phyloP scores from a whole-genome alignment of 1,139 yeast species.

The Trichomonascaceae sp. region DNA sequence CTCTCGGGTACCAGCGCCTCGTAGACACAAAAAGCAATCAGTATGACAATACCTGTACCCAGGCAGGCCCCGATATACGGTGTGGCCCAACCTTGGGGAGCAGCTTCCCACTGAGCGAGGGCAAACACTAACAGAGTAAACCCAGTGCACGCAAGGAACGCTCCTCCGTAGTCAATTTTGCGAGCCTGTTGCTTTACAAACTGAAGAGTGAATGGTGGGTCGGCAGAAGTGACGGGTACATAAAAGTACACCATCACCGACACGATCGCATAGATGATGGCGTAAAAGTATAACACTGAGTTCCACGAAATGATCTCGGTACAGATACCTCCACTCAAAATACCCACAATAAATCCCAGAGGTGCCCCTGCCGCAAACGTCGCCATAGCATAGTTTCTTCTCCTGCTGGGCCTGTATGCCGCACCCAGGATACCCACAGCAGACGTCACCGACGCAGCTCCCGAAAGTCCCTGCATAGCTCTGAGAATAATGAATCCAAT shows the following conservation, averaged over 20 bases:
- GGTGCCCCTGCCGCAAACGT: constrained; percentile 36
- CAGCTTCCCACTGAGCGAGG: constrained; percentile 29
- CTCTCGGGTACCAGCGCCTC: constrained; percentile 27
- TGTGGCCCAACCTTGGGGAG: constrained; percentile 32
- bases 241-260: constrained; percentile 19
- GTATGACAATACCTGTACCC: constrained; percentile 26
- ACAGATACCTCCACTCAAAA: constrained; percentile 32
- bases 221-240: constrained; percentile 18
- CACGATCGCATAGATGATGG: constrained; percentile 25
- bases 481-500: constrained; percentile 28
- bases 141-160: constrained; percentile 27
- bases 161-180: constrained; percentile 30
- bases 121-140: constrained; percentile 31
- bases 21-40: constrained; percentile 27
- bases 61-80: constrained; percentile 33
- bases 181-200: constrained; percentile 6
- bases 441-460: constrained; percentile 33
- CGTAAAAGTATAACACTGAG: constrained; percentile 28
- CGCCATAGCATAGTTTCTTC: constrained; percentile 33
- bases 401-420: constrained; percentile 24
- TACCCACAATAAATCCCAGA: constrained; percentile 31
- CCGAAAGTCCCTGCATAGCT: constrained; percentile 31
- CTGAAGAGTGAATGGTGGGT: constrained; percentile 2
- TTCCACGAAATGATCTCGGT: constrained; percentile 29
- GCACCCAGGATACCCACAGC: constrained; percentile 34